Conservation (phyloP, 2,329 filamentous ascomycete genomes). For the Fusarium verrucosum region DNA sequence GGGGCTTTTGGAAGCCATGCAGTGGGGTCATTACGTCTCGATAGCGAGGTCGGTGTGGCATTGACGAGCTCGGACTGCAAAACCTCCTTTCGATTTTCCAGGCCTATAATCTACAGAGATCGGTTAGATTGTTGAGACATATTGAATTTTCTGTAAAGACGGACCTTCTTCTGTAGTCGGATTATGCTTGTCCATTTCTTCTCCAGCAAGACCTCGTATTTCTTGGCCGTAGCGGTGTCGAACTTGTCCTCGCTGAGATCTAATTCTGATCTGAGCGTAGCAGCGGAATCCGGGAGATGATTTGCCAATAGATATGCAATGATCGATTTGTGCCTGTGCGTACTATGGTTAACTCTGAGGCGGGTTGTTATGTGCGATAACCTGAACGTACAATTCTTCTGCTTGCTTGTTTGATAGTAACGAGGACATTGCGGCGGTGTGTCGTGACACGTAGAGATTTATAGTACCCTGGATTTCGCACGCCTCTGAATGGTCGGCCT, state of each 20-base stretch:
- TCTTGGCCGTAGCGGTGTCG: constrained; percentile 85
- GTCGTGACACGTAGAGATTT: too few relatives aligned
- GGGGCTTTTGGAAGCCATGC: constrained; percentile 86
- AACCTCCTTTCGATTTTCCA: constrained; percentile 76
- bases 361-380: neutral
- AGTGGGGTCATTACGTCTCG: constrained; percentile 76
- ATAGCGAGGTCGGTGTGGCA: constrained; percentile 77
- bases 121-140: neutral
- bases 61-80: constrained; percentile 86
- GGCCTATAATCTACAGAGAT: constrained; percentile 80
- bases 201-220: constrained; percentile 91
- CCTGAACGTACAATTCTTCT: neutral
- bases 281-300: neutral
- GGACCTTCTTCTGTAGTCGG: constrained; percentile 90
- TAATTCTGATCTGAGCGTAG: constrained; percentile 70
- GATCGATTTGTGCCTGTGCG: neutral
- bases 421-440: neutral
- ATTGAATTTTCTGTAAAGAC: constrained; percentile 28
- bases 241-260: constrained; percentile 74
- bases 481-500: too few relatives aligned
- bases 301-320: neutral
- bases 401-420: neutral
- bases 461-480: too few relatives aligned
- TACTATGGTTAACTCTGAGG: neutral
- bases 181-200: constrained; percentile 99